Percentiles rank a stretch among this genome's conserved stretches.
These are phyloP conservation scores for Spathaspora arborariae DNA, from an alignment of 805 yeast genomes.

Conservation along the genomic window DNA sequence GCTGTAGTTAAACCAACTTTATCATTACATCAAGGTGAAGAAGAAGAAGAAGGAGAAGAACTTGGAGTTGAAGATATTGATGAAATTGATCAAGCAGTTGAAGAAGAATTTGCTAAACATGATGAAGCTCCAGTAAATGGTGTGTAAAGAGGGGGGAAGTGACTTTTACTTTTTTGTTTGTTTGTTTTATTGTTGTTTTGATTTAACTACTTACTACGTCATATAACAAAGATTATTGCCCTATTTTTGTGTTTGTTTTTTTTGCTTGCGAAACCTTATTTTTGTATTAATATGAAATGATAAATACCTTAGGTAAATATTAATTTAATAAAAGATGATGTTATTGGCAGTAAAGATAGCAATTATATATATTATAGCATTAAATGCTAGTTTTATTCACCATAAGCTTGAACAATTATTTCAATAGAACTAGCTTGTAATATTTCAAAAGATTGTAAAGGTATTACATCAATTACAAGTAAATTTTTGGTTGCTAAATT, in stretches of 20 bases:
- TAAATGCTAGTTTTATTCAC: too few relatives aligned
- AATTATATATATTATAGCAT: neutral
- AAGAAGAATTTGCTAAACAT: slow-evolving; percentile 51
- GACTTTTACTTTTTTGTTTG: neutral
- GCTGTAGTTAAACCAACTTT: slow-evolving; percentile 82
- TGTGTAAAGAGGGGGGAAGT: neutral
- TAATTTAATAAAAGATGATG: neutral
- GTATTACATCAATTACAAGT: neutral
- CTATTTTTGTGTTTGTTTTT: neutral
- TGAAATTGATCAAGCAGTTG: slow-evolving; percentile 45
- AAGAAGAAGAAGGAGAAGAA: slow-evolving; percentile 51
- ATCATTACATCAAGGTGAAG: slow-evolving; percentile 61
- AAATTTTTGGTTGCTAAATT: slow-evolving; percentile 20
- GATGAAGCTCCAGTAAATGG: slow-evolving; percentile 15
- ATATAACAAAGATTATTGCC: neutral
- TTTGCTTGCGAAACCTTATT: neutral
- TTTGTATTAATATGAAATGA: neutral
- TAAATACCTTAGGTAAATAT: neutral
- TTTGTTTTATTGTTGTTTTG: neutral
- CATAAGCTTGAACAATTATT: neutral
- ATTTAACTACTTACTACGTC: neutral
- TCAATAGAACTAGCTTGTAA: neutral
- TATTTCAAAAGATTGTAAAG: neutral
- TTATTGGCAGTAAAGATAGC: neutral
- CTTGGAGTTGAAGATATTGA: slow-evolving; percentile 41